These are phyloP conservation scores for Chytriomyces sp. DNA, from an alignment of 192 early-diverging fungal genomes.

Conservation along the genomic window DNA sequence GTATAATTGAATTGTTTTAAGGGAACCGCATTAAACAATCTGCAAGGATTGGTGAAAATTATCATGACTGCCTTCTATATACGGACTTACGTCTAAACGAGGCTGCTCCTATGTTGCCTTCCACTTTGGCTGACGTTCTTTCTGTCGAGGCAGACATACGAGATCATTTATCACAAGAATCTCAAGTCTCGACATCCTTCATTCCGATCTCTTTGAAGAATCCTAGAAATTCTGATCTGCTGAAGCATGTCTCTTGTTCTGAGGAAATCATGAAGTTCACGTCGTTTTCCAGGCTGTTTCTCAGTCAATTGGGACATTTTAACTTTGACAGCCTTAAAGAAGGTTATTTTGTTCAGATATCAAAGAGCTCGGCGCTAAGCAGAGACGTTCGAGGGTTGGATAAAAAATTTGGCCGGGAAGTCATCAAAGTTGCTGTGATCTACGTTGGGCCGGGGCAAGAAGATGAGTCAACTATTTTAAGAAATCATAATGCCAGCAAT, in stretches of 20 bases:
- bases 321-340: constrained; percentile 75
- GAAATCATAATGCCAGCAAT: constrained; percentile 70
- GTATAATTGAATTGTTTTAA: background rate
- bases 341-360: constrained; percentile 66
- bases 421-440: constrained; percentile 85
- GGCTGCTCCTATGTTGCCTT: constrained; percentile 43
- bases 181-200: background rate
- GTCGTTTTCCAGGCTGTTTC: constrained; percentile 57
- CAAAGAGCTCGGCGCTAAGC: constrained; percentile 63
- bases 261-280: background rate
- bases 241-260: too few relatives aligned
- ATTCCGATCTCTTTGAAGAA: too few relatives aligned
- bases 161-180: constrained; percentile 6
- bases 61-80: constrained; percentile 64
- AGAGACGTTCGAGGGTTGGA: constrained; percentile 80
- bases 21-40: background rate
- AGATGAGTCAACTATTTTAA: constrained; percentile 82
- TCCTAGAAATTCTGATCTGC: too few relatives aligned
- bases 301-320: constrained; percentile 77
- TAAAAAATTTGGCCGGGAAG: constrained; percentile 81
- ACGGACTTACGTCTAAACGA: constrained; percentile 30
- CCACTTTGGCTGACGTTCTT: constrained; percentile 42
- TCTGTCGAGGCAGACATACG: background rate
- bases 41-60: constrained; percentile 55
- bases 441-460: constrained; percentile 93